A percentile compares a stretch with the other conserved stretches of the same genome.
phyloP scores from a whole-genome alignment of 1,284 basidiomycete genomes.

The Pseudozyma pruni region DNA sequence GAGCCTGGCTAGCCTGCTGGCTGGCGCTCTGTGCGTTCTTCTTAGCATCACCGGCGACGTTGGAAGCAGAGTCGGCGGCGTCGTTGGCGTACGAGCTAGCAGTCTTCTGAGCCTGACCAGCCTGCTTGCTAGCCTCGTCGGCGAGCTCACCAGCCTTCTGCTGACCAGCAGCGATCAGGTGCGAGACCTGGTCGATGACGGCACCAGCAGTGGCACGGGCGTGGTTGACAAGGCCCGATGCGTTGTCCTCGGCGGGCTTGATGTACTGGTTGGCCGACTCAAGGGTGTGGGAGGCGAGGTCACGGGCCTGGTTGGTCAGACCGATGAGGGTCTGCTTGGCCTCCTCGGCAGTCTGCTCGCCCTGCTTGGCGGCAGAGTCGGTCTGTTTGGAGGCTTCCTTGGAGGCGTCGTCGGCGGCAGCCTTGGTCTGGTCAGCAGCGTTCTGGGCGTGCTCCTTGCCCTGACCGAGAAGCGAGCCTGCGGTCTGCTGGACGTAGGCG shows the following conservation, averaged over 20 bases:
- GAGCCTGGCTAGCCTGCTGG: conserved; percentile 36
- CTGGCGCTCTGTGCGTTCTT: conserved; percentile 26
- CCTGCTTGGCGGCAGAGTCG: conserved; percentile 45
- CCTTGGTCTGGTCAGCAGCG: conserved; percentile 46
- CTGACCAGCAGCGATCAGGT: conserved; percentile 42
- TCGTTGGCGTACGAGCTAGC: conserved; percentile 26
- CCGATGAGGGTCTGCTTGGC: conserved; percentile 50
- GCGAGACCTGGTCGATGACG: conserved; percentile 41
- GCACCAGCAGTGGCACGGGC: conserved; percentile 42
- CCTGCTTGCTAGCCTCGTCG: conserved; percentile 43
- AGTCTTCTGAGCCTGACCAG: conserved; percentile 12
- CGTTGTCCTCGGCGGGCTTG: conserved; percentile 49
- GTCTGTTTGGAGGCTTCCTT: conserved; percentile 37
- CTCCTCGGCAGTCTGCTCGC: conserved; percentile 46
- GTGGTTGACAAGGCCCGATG: conserved; percentile 40
- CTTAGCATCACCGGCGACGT: conserved; percentile 35
- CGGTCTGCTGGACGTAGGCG: conserved; percentile 52
- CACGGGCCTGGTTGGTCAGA: conserved; percentile 51
- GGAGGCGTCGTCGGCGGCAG: conserved; percentile 46
- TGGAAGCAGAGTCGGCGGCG: conserved; percentile 19
- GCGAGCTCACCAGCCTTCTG: conserved; percentile 43
- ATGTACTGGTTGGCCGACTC: conserved; percentile 57
- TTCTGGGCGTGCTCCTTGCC: conserved; percentile 36
- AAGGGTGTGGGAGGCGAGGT: conserved; percentile 51
- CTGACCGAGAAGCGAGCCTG: conserved; percentile 44